These are phyloP conservation scores for Crithidia fasciculata DNA, from an alignment of 208 protist species.

Conservation along the genomic window DNA sequence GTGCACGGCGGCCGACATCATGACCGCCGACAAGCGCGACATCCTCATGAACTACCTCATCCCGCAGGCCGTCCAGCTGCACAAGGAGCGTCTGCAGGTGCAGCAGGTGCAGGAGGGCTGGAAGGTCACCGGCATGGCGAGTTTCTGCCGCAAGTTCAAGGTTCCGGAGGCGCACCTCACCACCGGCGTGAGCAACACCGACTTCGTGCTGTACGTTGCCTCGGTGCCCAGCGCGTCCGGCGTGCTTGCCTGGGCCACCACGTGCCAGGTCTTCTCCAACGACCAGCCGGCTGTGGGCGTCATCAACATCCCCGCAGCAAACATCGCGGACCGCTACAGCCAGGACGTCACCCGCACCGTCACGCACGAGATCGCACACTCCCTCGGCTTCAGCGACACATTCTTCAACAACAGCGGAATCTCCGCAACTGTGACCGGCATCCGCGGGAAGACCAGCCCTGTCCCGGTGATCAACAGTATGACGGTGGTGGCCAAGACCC, in stretches of 20 bases:
- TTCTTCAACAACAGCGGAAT: conserved; percentile 26
- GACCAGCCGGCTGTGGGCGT: conserved; percentile 47
- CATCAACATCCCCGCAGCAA: conserved; percentile 49
- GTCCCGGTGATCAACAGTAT: conserved; percentile 35
- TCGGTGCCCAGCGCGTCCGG: conserved; percentile 28
- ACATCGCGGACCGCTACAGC: conserved; percentile 19
- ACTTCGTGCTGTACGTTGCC: conserved; percentile 80
- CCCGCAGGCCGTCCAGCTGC: conserved; percentile 50
- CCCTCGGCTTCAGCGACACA: conserved; percentile 63
- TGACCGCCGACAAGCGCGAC: conserved; percentile 43
- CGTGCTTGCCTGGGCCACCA: conserved; percentile 45
- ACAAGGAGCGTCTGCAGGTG: conserved; percentile 57
- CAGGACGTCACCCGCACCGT: conserved; percentile 27
- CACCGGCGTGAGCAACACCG: conserved; percentile 38
- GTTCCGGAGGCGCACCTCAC: conserved; percentile 39
- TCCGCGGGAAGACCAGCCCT: conserved; percentile 39
- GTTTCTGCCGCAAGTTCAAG: conserved; percentile 3
- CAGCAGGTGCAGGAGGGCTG: conserved; percentile 20
- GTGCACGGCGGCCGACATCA: conserved; percentile 35
- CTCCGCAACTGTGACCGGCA: not conserved
- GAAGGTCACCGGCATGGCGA: conserved; percentile 16
- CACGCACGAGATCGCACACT: conserved; percentile 86
- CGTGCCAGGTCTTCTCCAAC: conserved; percentile 36
- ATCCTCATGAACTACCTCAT: conserved; percentile 43
- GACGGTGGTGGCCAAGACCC: conserved; percentile 38